Evolutionary conservation across 345 rosid genomes (phyloP).

Genomic region (Sonneratia alba): DNA sequence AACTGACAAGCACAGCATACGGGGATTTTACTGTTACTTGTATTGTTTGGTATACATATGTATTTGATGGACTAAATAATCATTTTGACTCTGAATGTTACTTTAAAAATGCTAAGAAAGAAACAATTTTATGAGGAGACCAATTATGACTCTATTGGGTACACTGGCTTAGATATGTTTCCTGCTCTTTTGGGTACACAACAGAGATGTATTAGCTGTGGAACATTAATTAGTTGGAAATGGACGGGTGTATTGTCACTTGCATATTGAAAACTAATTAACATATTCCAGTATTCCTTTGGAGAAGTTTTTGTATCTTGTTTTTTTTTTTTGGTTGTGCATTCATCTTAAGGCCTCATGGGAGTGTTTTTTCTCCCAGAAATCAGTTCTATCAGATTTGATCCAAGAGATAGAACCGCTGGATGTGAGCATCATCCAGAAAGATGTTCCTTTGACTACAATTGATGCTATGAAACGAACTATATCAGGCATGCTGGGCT

Average conservation of each 20-base stretch:
- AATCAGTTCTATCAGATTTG: slow-evolving; percentile 45
- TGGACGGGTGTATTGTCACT: background rate
- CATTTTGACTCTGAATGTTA: background rate
- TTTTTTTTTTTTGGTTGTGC: background rate
- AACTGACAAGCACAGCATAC: background rate
- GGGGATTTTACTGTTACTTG: background rate
- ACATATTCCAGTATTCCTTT: background rate
- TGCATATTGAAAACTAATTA: background rate
- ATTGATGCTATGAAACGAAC: slow-evolving; percentile 97
- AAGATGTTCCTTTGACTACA: slow-evolving; percentile 72
- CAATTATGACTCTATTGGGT: background rate
- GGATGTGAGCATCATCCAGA: slow-evolving; percentile 83
- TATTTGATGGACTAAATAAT: background rate
- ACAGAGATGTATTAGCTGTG: background rate
- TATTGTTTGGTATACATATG: background rate
- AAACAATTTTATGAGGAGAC: background rate
- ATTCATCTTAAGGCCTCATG: background rate
- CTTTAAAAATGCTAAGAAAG: background rate
- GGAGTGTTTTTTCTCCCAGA: slow-evolving; percentile 22
- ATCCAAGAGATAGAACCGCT: slow-evolving; percentile 88
- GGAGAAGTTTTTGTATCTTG: background rate
- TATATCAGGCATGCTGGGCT: slow-evolving; percentile 91
- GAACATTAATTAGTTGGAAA: background rate
- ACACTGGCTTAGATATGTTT: background rate
- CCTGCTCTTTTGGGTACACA: background rate